Conservation (phyloP, 768 basidiomycete genomes). For the Tephrocybe sp. region DNA sequence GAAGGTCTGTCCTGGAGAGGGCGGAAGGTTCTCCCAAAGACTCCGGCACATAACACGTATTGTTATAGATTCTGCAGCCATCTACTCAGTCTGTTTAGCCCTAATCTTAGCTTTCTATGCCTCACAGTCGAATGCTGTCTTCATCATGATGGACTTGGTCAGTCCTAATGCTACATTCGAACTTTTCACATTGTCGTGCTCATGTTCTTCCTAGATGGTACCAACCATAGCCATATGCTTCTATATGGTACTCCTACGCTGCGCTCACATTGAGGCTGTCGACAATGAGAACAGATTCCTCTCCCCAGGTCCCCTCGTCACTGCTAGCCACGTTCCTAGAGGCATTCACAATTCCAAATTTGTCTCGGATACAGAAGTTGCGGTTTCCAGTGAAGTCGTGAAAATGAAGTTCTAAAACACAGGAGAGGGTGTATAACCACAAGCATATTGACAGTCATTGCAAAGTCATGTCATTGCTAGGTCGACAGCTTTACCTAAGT, state of each 20-base stretch:
- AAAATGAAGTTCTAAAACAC: too few species aligned
- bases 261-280: not conserved
- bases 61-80: constrained; percentile 6
- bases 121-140: not conserved
- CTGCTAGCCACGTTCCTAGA: too few species aligned
- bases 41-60: not conserved
- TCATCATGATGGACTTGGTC: not conserved
- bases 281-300: too few species aligned
- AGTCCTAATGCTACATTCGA: not conserved
- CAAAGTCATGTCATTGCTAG: too few species aligned
- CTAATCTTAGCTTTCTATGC: not conserved
- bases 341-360: too few species aligned
- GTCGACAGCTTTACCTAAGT: too few species aligned
- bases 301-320: too few species aligned
- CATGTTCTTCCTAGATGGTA: not conserved
- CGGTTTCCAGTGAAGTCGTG: too few species aligned
- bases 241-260: constrained; percentile 2
- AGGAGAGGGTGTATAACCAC: too few species aligned
- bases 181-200: not conserved
- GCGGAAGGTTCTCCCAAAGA: too few species aligned
- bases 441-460: too few species aligned
- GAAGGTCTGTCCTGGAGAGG: not conserved
- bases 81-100: not conserved
- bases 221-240: constrained; percentile 7
- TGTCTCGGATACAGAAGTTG: too few species aligned